Evolutionary conservation across 1,139 yeast species (phyloP), one percentile per base, ranked within the genome.

Genomic region (Kurtzmaniella quercitrusa): DNA sequence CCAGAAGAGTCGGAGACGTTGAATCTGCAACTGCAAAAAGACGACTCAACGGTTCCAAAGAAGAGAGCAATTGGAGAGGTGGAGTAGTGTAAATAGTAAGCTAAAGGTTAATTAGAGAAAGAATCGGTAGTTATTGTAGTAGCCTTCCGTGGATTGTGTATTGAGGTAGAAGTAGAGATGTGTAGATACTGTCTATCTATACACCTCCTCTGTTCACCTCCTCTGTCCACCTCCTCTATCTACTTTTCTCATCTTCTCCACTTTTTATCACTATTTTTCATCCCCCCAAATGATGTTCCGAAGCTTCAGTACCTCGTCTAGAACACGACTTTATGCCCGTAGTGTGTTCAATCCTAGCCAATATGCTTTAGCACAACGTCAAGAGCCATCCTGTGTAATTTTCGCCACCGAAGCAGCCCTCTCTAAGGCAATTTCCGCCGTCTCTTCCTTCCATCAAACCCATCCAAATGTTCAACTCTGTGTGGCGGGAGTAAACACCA

Each of bases 401-500:
- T 50, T 73, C 11, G 59, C 80, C 3, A 77, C 82, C 0, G 78
- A 81, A 12, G 56, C 65, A 7, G 65, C 68, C 44, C 55, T 77
- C 29, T 62, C 66, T 7, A 50, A 51, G 2, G 62, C 66, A 16
- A 66, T 74, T 5, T 60, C 62, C 25, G 58, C 63, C 41, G 53
- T 74, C 12, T 62, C 71, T 7, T 47, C 53, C 0, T 51, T 70
- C n/a, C 54, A 60, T 49, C 59, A 62, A 39, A 36, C 49, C 16
- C 45, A 56, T 11, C 55, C 62, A 7, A 52, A 61, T 5, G 41
- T 75, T n/a, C 78, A 75, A 50, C 63, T 75, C 0, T 56, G 74
- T 6, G 76, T 73, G 11, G 79, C 77, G 0, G 78, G 81, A 8
- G 65, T 75, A 4, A 82, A 78, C 48, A 63, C 78, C 1, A 63